phyloP scores from a whole-genome alignment of 305 asterid genomes.

The Coffea humblotiana region DNA sequence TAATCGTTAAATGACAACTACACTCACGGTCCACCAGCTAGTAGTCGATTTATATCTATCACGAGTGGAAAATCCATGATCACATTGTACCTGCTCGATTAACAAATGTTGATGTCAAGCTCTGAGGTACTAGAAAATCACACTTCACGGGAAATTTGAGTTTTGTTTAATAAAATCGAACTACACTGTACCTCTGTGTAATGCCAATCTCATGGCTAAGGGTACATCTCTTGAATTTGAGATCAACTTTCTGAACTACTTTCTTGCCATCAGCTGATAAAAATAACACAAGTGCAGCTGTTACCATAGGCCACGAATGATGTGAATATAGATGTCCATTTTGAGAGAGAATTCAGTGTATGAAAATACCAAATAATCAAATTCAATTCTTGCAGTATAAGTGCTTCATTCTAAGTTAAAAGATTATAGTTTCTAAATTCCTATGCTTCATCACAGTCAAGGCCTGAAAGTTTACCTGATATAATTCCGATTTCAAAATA shows the following conservation, averaged over 20 bases:
- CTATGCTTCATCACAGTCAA: background rate
- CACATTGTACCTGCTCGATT: slow-evolving; percentile 48
- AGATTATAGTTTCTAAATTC: background rate
- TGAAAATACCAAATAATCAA: no score
- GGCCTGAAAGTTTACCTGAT: slow-evolving; percentile 32
- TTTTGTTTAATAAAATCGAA: background rate
- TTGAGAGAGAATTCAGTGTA: background rate
- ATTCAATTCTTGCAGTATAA: no score
- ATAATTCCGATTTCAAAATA: slow-evolving; percentile 53
- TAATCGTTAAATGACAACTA: background rate
- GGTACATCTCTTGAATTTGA: slow-evolving; percentile 46
- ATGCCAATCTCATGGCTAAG: slow-evolving; percentile 67
- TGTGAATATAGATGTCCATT: background rate
- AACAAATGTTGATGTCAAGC: background rate
- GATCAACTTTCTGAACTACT: slow-evolving; percentile 56
- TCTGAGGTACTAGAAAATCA: no score
- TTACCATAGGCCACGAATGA: background rate
- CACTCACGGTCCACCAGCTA: slow-evolving; percentile 62
- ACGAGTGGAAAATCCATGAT: slow-evolving; percentile 62
- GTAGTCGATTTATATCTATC: slow-evolving; percentile 46
- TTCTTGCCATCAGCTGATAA: slow-evolving; percentile 49
- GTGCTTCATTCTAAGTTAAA: background rate
- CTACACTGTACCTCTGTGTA: slow-evolving; percentile 40
- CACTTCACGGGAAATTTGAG: no score
- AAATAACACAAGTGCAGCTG: background rate